Conservation (phyloP, 192 early-diverging fungal species). For the Backusella tuberculispora region DNA sequence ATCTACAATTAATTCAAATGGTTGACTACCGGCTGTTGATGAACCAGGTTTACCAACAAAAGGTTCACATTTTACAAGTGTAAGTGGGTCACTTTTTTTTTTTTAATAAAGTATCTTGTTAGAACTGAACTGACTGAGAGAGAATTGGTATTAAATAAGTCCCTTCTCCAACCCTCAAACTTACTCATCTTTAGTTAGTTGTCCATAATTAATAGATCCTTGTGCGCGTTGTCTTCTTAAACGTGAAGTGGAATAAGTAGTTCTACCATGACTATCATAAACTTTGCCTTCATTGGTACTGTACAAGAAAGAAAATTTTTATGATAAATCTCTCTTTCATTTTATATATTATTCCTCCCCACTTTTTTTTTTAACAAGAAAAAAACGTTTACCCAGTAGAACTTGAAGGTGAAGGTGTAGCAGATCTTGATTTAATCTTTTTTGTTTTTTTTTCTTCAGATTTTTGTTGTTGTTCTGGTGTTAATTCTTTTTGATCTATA, state of each 20-base stretch:
- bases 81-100: conserved; percentile 75
- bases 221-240: conserved; percentile 54
- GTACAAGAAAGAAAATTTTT: not conserved
- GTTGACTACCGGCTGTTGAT: conserved; percentile 70
- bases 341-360: not conserved
- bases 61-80: conserved; percentile 84
- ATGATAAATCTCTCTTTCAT: no score
- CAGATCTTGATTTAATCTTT: not conserved
- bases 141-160: no score
- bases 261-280: conserved; percentile 52
- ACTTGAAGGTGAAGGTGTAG: conserved; percentile 1
- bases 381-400: not conserved
- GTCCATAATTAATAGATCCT: conserved; percentile 43
- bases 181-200: conserved; percentile 49
- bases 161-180: not conserved
- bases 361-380: no score
- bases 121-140: no score
- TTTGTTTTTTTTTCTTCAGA: conserved; percentile 3
- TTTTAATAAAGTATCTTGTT: not conserved
- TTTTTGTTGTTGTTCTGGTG: not conserved
- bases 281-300: conserved; percentile 22
- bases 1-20: conserved; percentile 75
- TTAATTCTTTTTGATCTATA: not conserved
- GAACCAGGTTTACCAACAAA: conserved; percentile 74
- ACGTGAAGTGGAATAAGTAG: conserved; percentile 56